Base-by-base conservation (phyloP, 257 asterid genomes). In the Jacaranda copaia region DNA sequence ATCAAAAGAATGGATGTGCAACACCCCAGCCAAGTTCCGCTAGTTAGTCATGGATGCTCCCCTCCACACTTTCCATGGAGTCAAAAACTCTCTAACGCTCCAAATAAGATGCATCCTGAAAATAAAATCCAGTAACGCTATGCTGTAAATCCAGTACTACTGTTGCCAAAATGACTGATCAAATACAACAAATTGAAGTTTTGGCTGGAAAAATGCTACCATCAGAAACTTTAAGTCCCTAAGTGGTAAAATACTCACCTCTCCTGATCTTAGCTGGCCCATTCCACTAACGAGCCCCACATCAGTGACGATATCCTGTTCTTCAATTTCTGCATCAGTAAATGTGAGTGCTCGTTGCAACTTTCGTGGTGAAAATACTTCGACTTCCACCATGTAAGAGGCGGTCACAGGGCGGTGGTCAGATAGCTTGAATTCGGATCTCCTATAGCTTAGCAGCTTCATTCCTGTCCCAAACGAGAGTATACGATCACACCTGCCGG, bases 321-420 rank as follows among this genome's bases (percentile, higher is more conserved):
- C 88, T 73, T 91, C 89, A 60, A 92, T 79, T 86, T 92, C 98
- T 14, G 97, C 94, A 75, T 92, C 88, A n/a, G 97, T 94, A 69
- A 88, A 86, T 39, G 97, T 85, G 83, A 94, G 97, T 32, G 98
- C 96, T 19, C 91, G 84, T 60, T 90, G 97, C 86, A 94, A 72
- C 83, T 81, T 94, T 81, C 91, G 88, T 0, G 89, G 85, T 81
- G 97, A 90, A 83, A 92, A 90, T 74, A 85, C 96, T 89, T 94
- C 98, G 16, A 92, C 93, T 52, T 92, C 98, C 25, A 88, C 93
- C 76, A 74, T 74, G 72, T 83, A 92, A 52, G 93, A 43, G 45
- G 97, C 96, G 40, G 93, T 78, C 81, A 94, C 96, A 5, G 97
- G 97, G 45, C 97, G 90, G 85, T 94, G 98, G 81, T 94, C 98